Evolutionary conservation across 208 protist genomes (phyloP), one percentile per base, ranked within the genome.

Genomic region (Leishmania lainsoni): DNA sequence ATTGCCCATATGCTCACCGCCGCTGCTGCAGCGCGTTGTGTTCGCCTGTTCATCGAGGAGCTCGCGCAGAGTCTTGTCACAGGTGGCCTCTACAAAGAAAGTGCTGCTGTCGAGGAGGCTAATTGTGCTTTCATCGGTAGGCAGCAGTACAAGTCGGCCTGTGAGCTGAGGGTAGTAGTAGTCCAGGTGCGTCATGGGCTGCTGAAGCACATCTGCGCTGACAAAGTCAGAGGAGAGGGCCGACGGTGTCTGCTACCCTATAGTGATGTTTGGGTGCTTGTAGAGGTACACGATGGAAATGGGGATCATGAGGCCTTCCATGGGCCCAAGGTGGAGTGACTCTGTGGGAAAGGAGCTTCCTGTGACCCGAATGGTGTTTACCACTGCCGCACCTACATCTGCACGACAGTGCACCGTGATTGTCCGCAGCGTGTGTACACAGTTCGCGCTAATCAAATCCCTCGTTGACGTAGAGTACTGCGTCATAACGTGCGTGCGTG

Each of bases 231-330:
- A 51, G 26, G 17, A 52, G 32, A 22, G 29, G 45, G 26, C 8
- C 56, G 22, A 32, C 59, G 4, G 69, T 29, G 17, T 20, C 58
- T 26, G 61, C 65, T 32, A 74, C 5, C n/a, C 59, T 76, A 4
- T 32, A 56, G 81, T 51, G 9, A 17, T 35, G 59, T 52, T 51
- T 52, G 20, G 1, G 61, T 54, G 20, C 70, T 65, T 54, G 49
- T 81, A 79, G 14, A 89, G 32, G 58, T 84, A 85, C 12, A 81
- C 77, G 17, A 81, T 45, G 29, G 78, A 79, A 42, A 89, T 81
- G 65, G 83, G 22, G 80, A 17, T 48, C n/a, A 83, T 75, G 61
- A 86, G 59, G 54, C 56, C 61, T 51, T 87, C 80, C 59, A 87
- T 80, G 1, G 80, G 80, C 6, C 80, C 78, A 2, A 86, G 80